phyloP scores from a whole-genome alignment of 2,329 filamentous ascomycete genomes.

The Penicillium palitans region DNA sequence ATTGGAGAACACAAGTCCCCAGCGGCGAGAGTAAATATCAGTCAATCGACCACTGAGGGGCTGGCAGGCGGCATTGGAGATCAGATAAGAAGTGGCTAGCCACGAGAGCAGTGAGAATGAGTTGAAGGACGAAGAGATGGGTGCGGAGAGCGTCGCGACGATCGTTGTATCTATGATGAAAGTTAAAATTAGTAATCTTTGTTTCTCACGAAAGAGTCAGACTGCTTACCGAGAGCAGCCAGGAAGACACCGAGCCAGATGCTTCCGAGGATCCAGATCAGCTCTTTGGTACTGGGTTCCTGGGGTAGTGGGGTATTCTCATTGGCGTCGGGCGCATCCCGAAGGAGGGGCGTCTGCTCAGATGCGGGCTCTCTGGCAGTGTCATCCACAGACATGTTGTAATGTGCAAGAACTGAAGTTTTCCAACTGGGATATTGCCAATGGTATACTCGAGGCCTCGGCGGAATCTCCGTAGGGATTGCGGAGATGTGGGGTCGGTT shows the following conservation, averaged over 20 bases:
- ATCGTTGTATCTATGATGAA: constrained; percentile 66
- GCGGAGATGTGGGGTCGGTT: not conserved
- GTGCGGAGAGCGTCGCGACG: constrained; percentile 79
- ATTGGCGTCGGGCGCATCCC: constrained; percentile 17
- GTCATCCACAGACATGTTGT: constrained; percentile 10
- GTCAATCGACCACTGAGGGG: constrained; percentile 82
- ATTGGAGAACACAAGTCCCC: constrained; percentile 77
- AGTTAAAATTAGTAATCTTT: constrained; percentile 3
- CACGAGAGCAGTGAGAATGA: constrained; percentile 81
- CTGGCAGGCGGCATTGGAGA: constrained; percentile 83
- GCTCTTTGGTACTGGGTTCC: constrained; percentile 49
- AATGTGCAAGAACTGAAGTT: not conserved
- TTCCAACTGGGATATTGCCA: not conserved
- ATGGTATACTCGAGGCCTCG: not conserved
- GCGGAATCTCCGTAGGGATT: not conserved
- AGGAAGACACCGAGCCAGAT: constrained; percentile 58
- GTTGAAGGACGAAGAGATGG: constrained; percentile 79
- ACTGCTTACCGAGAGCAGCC: constrained; percentile 52
- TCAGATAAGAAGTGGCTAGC: constrained; percentile 84
- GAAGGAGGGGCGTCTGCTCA: constrained; percentile 37
- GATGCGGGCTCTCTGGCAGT: constrained; percentile 17
- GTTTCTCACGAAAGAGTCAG: too few species aligned
- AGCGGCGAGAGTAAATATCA: constrained; percentile 80
- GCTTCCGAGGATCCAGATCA: constrained; percentile 51
- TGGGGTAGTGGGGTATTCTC: constrained; percentile 33